Evolutionary conservation across 768 basidiomycete species (phyloP).

Genomic region (Xanthoconium stramineum): DNA sequence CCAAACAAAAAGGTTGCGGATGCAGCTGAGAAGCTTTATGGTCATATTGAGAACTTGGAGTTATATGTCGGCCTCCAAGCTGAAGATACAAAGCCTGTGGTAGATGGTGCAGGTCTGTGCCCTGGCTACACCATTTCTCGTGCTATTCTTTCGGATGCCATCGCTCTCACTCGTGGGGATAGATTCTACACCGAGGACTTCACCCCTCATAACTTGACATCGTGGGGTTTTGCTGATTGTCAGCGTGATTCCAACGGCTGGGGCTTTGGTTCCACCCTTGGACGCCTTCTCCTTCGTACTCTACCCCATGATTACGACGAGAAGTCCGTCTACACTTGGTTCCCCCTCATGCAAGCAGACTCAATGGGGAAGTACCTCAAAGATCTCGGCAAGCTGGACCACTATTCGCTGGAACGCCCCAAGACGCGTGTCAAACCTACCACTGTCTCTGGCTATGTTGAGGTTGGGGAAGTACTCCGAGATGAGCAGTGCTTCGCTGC

Average conservation of each 20-base stretch:
- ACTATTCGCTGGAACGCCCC: constrained; percentile 59
- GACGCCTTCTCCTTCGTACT: constrained; percentile 68
- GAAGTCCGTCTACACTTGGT: constrained; percentile 78
- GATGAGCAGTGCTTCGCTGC: constrained; percentile 43
- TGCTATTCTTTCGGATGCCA: constrained; percentile 83
- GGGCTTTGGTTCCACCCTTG: constrained; percentile 70
- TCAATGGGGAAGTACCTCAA: constrained; percentile 59
- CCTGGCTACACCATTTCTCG: constrained; percentile 84
- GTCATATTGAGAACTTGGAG: constrained; percentile 72
- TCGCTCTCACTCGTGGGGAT: constrained; percentile 83
- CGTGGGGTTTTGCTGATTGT: constrained; percentile 84
- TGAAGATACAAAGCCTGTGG: constrained; percentile 69
- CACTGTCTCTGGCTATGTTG: constrained; percentile 45
- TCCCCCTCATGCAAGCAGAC: constrained; percentile 81
- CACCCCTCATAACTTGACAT: constrained; percentile 75
- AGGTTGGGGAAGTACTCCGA: constrained; percentile 52
- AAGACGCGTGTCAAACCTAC: constrained; percentile 22
- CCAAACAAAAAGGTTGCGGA: constrained; percentile 62
- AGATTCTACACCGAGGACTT: constrained; percentile 79
- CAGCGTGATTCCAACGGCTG: constrained; percentile 68
- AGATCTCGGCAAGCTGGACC: constrained; percentile 49
- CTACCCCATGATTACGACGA: constrained; percentile 66
- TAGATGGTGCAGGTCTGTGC: constrained; percentile 80
- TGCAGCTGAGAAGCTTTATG: constrained; percentile 76
- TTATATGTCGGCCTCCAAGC: constrained; percentile 81